Conservation (phyloP, 306 rosid genomes). For the Prunus mira region DNA sequence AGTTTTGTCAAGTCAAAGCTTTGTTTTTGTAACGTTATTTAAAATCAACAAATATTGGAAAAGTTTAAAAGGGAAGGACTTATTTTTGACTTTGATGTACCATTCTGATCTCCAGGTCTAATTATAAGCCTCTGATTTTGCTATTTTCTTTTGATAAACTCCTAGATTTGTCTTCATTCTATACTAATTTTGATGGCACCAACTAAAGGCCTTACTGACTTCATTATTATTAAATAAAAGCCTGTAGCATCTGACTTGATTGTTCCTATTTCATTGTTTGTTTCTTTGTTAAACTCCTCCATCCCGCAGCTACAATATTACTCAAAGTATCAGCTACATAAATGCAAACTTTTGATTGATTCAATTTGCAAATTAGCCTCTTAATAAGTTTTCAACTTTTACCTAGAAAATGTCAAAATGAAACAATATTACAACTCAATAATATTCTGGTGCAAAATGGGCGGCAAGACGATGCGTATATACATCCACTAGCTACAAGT, state of each 20-base stretch:
- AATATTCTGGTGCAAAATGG: neutral
- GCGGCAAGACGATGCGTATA: neutral
- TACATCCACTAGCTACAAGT: too few relatives aligned
- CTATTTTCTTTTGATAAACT: neutral
- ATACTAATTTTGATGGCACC: neutral
- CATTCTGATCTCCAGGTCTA: neutral
- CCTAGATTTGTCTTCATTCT: neutral
- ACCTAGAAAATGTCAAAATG: neutral
- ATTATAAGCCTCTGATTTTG: neutral
- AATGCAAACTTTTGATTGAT: neutral
- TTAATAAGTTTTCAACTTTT: neutral
- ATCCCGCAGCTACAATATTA: neutral
- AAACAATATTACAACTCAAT: neutral
- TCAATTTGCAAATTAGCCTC: neutral
- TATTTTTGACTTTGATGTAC: neutral
- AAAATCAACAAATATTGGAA: too few relatives aligned
- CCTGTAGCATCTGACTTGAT: neutral
- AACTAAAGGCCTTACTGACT: neutral
- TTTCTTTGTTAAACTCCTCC: neutral
- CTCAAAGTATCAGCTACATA: neutral
- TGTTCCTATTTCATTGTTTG: neutral
- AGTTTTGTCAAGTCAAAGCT: too few relatives aligned
- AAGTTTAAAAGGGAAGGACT: too few relatives aligned
- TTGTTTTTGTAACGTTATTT: too few relatives aligned
- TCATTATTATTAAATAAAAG: too few relatives aligned